Percentiles rank a stretch among this genome's conserved stretches.
Conservation (phyloP, 495 filamentous ascomycete species). For the Xylaria intraflava region DNA sequence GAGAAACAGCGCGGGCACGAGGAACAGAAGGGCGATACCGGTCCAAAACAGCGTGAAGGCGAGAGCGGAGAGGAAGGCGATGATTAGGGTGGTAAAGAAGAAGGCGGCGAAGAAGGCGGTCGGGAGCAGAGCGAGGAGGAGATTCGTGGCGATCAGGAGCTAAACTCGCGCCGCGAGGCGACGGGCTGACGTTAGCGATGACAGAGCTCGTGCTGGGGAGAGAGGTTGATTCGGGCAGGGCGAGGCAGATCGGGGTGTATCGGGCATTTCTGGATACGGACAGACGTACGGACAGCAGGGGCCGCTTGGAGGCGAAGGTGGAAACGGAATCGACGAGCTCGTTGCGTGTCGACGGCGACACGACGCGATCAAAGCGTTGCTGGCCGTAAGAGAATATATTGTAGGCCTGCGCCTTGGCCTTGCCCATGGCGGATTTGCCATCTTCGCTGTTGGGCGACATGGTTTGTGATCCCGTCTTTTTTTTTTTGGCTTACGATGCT, state of each 20-base stretch:
- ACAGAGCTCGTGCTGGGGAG: no score
- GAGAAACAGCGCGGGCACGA: conserved; percentile 57
- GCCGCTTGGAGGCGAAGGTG: conserved; percentile 22
- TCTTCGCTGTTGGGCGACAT: not conserved
- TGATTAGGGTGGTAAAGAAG: conserved; percentile 45
- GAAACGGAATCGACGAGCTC: conserved; percentile 18
- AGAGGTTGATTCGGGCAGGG: not conserved
- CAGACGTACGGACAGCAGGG: conserved; percentile 31
- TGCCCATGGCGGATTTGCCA: not conserved
- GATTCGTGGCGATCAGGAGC: conserved; percentile 51
- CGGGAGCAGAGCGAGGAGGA: conserved; percentile 51
- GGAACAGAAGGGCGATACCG: conserved; percentile 54
- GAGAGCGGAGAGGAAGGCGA: conserved; percentile 49
- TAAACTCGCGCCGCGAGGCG: conserved; percentile 5
- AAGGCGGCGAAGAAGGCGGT: conserved; percentile 57
- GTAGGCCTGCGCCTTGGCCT: conserved; percentile 7
- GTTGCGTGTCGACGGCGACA: conserved; percentile 27
- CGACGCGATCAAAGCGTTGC: conserved; percentile 30
- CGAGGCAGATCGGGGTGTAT: not conserved
- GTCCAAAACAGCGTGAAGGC: conserved; percentile 57
- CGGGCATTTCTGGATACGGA: not conserved
- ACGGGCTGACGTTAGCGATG: not conserved
- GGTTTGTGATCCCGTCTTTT: no score
- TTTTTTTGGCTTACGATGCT: not conserved
- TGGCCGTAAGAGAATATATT: conserved; percentile 27